These are phyloP conservation scores for Nemania sp. DNA, from an alignment of 2,329 filamentous ascomycete genomes.

Conservation along the genomic window DNA sequence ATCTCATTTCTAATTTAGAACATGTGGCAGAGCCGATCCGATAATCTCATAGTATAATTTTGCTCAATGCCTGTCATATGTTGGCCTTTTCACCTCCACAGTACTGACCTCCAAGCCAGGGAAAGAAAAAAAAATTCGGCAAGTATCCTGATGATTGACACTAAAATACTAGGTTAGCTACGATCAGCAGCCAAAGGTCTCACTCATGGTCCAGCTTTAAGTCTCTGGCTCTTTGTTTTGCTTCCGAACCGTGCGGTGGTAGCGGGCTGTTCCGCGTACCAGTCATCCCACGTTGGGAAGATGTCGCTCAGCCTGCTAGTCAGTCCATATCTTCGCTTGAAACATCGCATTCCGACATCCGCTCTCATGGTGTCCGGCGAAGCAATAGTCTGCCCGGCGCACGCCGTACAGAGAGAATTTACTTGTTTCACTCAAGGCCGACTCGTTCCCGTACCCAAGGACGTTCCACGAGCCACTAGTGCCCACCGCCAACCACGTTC, in stretches of 20 bases:
- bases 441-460: background rate
- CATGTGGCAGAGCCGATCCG: background rate
- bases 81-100: background rate
- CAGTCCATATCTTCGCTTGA: slow-evolving; percentile 6
- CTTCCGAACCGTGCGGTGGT: background rate
- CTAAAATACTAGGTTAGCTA: background rate
- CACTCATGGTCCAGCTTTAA: background rate
- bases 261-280: background rate
- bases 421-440: background rate
- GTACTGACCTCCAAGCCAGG: background rate
- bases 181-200: background rate
- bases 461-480: slow-evolving; percentile 15
- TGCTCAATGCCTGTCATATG: background rate
- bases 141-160: background rate
- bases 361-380: background rate
- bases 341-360: slow-evolving; percentile 11
- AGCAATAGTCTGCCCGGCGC: background rate
- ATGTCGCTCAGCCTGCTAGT: background rate
- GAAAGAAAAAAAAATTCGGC: slow-evolving; percentile 10
- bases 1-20: background rate
- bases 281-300: background rate
- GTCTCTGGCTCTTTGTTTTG: background rate
- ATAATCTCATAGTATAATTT: background rate
- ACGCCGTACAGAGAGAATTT: background rate
- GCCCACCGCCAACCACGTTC: slow-evolving; percentile 2